Evolutionary conservation across 2,329 filamentous ascomycete genomes (phyloP), one percentile per base, ranked within the genome.

Genomic region (Xylariaceae sp.): DNA sequence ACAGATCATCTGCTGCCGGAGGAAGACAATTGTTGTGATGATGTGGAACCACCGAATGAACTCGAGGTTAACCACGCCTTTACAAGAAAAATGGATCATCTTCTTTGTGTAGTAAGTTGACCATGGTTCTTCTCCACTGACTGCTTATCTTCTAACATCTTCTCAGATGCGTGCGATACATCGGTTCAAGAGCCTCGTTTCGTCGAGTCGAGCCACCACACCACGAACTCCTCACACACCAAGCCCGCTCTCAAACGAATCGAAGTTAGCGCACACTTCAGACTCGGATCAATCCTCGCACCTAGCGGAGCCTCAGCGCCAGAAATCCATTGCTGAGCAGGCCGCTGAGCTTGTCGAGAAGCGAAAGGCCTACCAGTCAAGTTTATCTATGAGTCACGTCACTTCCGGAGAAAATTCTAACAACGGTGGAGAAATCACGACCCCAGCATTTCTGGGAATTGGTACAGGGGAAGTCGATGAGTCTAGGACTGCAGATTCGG

Each of bases 31-130:
- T 94, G 88, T 35, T 80, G 85, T 10, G 77, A 90, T 53, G 71
- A 89, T 14, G 75, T 97, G 23, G 88, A 90, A 50, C 80, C 83
- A 5, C 92, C 92, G 1, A 97, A 92, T 46, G 87, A 93, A 56
- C 83, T 91, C 45, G 93, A 98, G 67, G 80, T 96, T 61, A 89
- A 89, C 58, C 82, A 86, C 53, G 93, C 93, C 12, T 94, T 97
- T 53, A 97, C 93, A 3, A 81, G 80, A 20, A 94, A 90, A 60
- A 90, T 97, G 78, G 84, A 84, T 48, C 85, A 93, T 61, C 75
- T 97, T 2, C 74, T 97, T 46, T 88, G 83, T 42, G 88, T 97
- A 54, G 86, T 89, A 75, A 59, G 71, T 64, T n/a, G 23, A 39
- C n/a, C n/a, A n/a, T n/a, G n/a, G n/a, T n/a, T 34, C 45, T 14